These are phyloP conservation scores for Phytophthora multivora DNA, from an alignment of 352 stramenopile genomes.

Conservation along the genomic window DNA sequence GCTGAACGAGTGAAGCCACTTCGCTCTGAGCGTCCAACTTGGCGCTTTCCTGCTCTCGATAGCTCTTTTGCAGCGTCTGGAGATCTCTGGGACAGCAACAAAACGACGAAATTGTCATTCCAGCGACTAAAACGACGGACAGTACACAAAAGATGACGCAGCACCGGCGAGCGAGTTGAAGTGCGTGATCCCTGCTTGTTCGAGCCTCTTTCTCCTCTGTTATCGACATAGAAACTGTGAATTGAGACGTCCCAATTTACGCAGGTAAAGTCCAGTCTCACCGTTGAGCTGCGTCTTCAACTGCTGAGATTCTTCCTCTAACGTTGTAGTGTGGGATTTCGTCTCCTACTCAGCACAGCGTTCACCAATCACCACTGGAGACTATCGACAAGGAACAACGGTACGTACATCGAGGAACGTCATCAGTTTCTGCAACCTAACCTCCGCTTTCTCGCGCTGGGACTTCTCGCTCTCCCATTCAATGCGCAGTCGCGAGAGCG, in stretches of 20 bases:
- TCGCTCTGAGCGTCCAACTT: conserved; percentile 38
- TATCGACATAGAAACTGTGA: not conserved
- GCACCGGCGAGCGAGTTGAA: conserved; percentile 37
- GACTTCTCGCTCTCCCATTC: conserved; percentile 58
- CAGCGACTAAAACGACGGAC: conserved; percentile 2
- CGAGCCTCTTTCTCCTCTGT: conserved; percentile 28
- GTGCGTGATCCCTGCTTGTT: conserved; percentile 29
- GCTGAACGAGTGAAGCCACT: conserved; percentile 24
- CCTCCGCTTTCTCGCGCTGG: conserved; percentile 50
- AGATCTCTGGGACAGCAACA: conserved; percentile 20
- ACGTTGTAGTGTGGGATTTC: conserved; percentile 30
- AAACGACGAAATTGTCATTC: not conserved
- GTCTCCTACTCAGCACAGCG: conserved; percentile 40
- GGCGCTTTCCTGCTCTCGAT: conserved; percentile 30
- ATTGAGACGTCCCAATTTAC: not conserved
- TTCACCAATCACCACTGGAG: not conserved
- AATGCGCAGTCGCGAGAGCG: conserved; percentile 41
- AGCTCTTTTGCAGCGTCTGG: conserved; percentile 31
- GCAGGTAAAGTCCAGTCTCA: not conserved
- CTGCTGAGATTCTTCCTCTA: conserved; percentile 43
- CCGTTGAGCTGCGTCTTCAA: conserved; percentile 44
- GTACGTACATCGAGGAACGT: conserved; percentile 43
- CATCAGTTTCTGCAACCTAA: conserved; percentile 34
- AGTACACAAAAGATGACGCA: not conserved
- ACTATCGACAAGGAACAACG: not conserved